phyloP scores from a whole-genome alignment of 805 yeast genomes.

The Jamesozyma hellenica region DNA sequence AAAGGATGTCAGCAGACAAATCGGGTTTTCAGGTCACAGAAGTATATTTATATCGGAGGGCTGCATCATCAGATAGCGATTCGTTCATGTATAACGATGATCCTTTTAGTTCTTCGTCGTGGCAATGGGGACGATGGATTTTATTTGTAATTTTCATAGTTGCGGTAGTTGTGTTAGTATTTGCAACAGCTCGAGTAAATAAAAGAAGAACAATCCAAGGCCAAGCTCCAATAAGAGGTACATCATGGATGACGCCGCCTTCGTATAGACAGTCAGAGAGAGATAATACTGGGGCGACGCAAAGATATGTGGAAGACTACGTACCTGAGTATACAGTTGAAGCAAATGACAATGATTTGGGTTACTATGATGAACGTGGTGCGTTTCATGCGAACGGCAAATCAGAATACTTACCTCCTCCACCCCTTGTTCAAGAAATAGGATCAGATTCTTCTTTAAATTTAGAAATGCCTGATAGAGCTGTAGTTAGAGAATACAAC shows the following conservation, averaged over 20 bases:
- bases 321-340: conserved; percentile 62
- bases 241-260: conserved; percentile 85
- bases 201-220: conserved; percentile 37
- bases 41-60: conserved; percentile 1
- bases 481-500: conserved; percentile 9
- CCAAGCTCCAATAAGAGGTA: conserved; percentile 56
- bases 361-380: conserved; percentile 62
- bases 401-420: conserved; percentile 24
- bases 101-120: conserved; percentile 12
- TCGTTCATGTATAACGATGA: conserved; percentile 8
- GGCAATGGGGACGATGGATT: conserved; percentile 48
- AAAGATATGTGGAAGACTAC: conserved; percentile 33
- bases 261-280: conserved; percentile 57
- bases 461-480: conserved; percentile 16
- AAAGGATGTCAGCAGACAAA: neutral
- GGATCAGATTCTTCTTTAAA: conserved; percentile 37
- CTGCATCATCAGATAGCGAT: neutral
- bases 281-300: conserved; percentile 33
- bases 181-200: conserved; percentile 47
- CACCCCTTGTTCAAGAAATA: conserved; percentile 35
- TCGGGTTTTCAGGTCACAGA: neutral
- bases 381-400: conserved; percentile 34
- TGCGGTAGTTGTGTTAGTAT: conserved; percentile 36
- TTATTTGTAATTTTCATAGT: conserved; percentile 52
- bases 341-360: conserved; percentile 67